These are phyloP conservation scores for Colletotrichum graminicola DNA, from an alignment of 2,329 filamentous ascomycete genomes.

Conservation along the genomic window DNA sequence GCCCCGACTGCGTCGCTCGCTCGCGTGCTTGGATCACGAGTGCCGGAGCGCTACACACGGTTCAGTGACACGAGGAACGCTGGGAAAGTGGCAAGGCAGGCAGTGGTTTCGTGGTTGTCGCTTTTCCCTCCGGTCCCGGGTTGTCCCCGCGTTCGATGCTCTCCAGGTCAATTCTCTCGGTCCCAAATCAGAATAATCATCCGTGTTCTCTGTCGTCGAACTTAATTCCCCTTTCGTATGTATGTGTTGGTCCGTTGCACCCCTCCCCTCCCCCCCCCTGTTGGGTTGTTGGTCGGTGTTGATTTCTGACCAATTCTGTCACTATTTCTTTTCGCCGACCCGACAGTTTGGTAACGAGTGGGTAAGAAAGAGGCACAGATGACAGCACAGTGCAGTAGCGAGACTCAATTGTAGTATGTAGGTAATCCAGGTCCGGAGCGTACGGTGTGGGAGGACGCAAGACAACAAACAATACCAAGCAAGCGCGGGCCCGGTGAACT, in stretches of 20 bases:
- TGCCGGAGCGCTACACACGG: conserved; percentile 13
- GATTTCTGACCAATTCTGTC: conserved; percentile 12
- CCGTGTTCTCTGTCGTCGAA: too few species aligned
- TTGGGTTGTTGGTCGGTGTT: background rate
- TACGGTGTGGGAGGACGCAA: conserved; percentile 9
- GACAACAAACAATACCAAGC: background rate
- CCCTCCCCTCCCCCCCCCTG: background rate
- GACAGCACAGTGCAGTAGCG: conserved; percentile 8
- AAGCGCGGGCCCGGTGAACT: conserved; percentile 1
- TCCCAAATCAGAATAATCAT: background rate
- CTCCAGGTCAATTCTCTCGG: background rate
- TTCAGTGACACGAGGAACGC: conserved; percentile 6
- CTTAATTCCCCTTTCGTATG: background rate
- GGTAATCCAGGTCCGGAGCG: conserved; percentile 12
- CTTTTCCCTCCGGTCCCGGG: background rate
- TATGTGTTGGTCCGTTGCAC: background rate
- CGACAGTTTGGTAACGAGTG: conserved; percentile 27
- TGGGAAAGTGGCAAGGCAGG: background rate
- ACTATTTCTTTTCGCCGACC: conserved; percentile 24
- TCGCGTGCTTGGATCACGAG: conserved; percentile 5
- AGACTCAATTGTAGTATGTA: background rate
- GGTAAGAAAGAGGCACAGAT: conserved; percentile 21
- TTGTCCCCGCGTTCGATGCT: conserved; percentile 6
- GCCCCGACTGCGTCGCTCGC: conserved; percentile 14
- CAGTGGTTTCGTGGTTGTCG: background rate